Percentiles rank a stretch among this genome's conserved stretches.
These are phyloP conservation scores for Cryptosporidium viatorum DNA, from an alignment of 169 alveolate genomes.

Conservation along the genomic window DNA sequence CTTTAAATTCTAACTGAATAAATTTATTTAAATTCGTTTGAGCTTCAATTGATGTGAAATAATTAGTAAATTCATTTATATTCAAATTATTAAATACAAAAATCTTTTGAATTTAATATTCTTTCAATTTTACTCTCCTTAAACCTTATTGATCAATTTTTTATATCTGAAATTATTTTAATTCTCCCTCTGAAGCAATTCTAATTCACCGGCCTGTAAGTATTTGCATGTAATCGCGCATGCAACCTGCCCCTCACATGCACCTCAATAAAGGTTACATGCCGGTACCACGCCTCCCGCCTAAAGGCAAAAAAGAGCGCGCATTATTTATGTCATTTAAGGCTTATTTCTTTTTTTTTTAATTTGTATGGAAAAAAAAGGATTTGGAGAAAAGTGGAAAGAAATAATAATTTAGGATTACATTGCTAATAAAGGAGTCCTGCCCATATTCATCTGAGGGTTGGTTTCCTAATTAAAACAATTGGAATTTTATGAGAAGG, in stretches of 20 bases:
- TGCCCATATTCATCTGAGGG: neutral
- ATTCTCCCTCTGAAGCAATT: constrained; percentile 6
- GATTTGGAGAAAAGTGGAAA: neutral
- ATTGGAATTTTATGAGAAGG: neutral
- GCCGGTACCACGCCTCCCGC: constrained; percentile 17
- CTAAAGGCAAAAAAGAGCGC: neutral
- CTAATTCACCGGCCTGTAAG: neutral
- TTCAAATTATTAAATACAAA: neutral
- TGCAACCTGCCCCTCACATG: constrained; percentile 10
- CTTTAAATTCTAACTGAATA: neutral
- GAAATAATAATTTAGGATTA: neutral
- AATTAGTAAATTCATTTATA: neutral
- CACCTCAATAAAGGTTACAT: neutral
- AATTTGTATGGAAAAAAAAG: neutral
- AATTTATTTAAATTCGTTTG: neutral
- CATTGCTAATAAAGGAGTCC: neutral
- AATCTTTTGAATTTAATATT: neutral
- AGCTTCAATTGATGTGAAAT: neutral
- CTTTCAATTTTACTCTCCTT: neutral
- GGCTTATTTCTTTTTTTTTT: neutral
- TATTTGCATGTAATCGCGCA: neutral
- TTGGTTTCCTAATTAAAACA: neutral
- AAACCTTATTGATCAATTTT: neutral
- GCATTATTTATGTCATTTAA: neutral
- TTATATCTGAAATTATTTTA: constrained; percentile 7